phyloP scores from a whole-genome alignment of 805 yeast genomes.

The Hanseniaspora nectarophila region DNA sequence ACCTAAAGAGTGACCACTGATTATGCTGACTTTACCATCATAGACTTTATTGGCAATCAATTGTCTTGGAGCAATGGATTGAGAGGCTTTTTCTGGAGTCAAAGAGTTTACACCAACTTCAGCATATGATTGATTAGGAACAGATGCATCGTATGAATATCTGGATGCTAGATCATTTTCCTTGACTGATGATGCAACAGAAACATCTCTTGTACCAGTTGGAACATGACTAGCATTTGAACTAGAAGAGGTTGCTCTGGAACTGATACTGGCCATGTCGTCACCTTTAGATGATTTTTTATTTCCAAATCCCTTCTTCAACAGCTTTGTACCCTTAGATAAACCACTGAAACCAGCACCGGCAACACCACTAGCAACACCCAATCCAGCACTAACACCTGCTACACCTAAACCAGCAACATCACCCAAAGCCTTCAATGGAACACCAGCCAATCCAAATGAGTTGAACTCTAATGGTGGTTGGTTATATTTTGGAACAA shows the following conservation, averaged over 20 bases:
- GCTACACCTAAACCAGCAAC: conserved; percentile 31
- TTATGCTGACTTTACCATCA: conserved; percentile 18
- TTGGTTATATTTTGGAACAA: conserved; percentile 54
- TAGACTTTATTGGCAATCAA: conserved; percentile 19
- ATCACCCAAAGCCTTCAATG: conserved; percentile 39
- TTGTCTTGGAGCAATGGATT: conserved; percentile 18
- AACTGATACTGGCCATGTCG: not conserved
- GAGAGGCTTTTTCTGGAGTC: conserved; percentile 15
- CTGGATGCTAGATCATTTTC: not conserved
- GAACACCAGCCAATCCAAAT: conserved; percentile 34
- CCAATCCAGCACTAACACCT: conserved; percentile 31
- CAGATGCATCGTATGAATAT: conserved; percentile 20
- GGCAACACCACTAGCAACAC: conserved; percentile 34
- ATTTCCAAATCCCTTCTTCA: conserved; percentile 28
- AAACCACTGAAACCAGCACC: conserved; percentile 34
- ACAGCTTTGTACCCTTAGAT: conserved; percentile 36
- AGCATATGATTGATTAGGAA: conserved; percentile 26
- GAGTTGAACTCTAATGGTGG: conserved; percentile 40
- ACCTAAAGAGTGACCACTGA: conserved; percentile 29
- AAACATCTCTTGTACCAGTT: not conserved
- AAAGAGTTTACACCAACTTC: conserved; percentile 16
- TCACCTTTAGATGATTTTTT: not conserved
- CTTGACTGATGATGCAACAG: not conserved
- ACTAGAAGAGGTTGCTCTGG: conserved; percentile 12
- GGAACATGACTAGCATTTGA: not conserved